phyloP scores from a whole-genome alignment of 1,284 basidiomycete species.

The Pseudozyma sp. region DNA sequence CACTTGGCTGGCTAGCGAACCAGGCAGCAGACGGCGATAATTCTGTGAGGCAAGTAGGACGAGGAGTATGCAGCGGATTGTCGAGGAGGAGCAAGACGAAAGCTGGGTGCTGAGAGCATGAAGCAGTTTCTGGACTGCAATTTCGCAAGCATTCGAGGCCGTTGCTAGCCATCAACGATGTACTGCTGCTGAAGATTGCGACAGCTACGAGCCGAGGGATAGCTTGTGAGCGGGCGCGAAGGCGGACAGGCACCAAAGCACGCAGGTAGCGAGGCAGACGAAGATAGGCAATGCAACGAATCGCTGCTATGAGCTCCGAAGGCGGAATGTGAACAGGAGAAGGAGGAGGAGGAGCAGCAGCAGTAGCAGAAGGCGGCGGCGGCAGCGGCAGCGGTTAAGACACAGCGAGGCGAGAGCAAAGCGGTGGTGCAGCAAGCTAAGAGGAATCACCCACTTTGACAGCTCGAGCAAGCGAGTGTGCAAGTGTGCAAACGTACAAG shows the following conservation, averaged over 20 bases:
- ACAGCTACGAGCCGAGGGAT: too few species aligned
- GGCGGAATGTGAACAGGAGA: not conserved
- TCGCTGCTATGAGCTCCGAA: not conserved
- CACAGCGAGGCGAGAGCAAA: constrained; percentile 4
- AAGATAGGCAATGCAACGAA: constrained; percentile 14
- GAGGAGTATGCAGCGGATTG: constrained; percentile 9
- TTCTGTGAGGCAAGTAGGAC: too few species aligned
- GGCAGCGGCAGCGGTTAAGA: not conserved
- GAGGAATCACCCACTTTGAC: constrained; percentile 12
- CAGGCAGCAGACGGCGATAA: too few species aligned
- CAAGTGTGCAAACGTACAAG: not conserved
- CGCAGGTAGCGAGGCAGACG: not conserved
- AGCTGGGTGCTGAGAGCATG: constrained; percentile 12
- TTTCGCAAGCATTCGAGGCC: not conserved
- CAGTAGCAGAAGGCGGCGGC: not conserved
- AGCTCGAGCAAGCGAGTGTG: not conserved
- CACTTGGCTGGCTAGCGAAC: too few species aligned
- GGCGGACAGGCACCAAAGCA: too few species aligned
- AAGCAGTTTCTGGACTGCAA: not conserved
- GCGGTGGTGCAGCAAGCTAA: not conserved
- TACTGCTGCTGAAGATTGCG: too few species aligned
- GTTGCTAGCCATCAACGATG: not conserved
- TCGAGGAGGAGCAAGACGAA: not conserved
- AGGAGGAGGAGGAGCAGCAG: too few species aligned
- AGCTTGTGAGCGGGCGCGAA: too few species aligned